Evolutionary conservation across 225 moss, liverwort and hornwort species (phyloP), one percentile per base, ranked within the genome.

Genomic region (Rhytidiadelphus loreus): DNA sequence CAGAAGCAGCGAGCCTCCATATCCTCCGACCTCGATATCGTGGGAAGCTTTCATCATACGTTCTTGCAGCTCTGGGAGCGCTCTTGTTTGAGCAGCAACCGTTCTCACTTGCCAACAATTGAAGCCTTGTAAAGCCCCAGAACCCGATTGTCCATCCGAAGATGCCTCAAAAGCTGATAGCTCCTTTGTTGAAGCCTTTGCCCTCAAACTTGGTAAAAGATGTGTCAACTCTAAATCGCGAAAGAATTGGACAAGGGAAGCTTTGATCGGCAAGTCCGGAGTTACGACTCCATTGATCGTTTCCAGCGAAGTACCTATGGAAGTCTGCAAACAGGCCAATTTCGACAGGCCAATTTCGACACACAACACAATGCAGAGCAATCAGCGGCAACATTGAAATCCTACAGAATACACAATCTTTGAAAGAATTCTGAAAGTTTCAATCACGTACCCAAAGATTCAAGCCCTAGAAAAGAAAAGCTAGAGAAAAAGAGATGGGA

Each of bases 71-170:
- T 95, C 94, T 63, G 92, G 89, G 84, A 88, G 90, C 48, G 93
- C 92, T 89, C 96, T 95, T 86, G 90, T 90, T 86, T 98, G 98
- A 69, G 98, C 96, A 86, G 96, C 98, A 62, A 98, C 91, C 84
- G 96, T 98, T 88, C 86, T 94, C 83, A 83, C 96, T 94, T 96
- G 95, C 96, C 95, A 96, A 84, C 95, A 95, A 64, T 92, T 90
- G 28, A 89, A 88, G 70, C 86, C 91, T 87, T 75, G 88, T 30
- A 87, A 79, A 69, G 88, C 62, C 43, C 77, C 64, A 63, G 58
- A 48, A 48, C 32, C 63, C 57, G 62, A 56, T 68, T 87, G 87
- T 35, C n/a, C 14, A 60, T 75, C 82, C 74, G 73, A 69, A 28
- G 82, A 21, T 66, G 68, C 44, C 46, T 24, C 76, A 46, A 68